These are phyloP conservation scores for Colletotrichum camelliae DNA, from an alignment of 2,329 filamentous ascomycete genomes.

Conservation along the genomic window DNA sequence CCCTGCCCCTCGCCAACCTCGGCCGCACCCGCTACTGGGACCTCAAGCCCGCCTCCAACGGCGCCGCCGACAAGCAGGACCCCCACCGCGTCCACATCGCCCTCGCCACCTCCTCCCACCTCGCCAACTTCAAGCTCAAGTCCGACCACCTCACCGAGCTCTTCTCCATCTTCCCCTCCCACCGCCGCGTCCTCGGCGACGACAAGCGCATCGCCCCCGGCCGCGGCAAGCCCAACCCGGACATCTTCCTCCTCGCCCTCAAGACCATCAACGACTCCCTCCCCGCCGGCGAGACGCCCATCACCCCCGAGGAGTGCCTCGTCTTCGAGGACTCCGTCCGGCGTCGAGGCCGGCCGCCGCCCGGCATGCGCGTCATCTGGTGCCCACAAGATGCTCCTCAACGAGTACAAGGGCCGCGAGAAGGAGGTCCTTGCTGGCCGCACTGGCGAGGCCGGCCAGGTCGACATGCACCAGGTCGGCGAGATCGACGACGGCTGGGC, in stretches of 20 bases:
- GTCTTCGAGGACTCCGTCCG: conserved; percentile 95
- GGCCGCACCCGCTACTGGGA: conserved; percentile 58
- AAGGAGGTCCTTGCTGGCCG: conserved; percentile 82
- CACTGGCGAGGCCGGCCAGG: conserved; percentile 69
- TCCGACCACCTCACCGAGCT: conserved; percentile 65
- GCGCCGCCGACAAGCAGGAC: conserved; percentile 25
- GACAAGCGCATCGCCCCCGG: conserved; percentile 78
- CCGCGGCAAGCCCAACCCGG: conserved; percentile 90
- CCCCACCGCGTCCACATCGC: conserved; percentile 73
- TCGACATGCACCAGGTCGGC: conserved; percentile 61
- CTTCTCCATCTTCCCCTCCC: conserved; percentile 68
- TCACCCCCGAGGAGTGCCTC: conserved; percentile 85
- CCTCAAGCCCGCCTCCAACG: conserved; percentile 29
- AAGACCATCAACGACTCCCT: conserved; percentile 82
- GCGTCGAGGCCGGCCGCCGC: conserved; percentile 86
- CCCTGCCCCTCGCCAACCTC: conserved; percentile 63
- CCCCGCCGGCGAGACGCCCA: conserved; percentile 63
- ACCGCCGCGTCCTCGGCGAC: conserved; percentile 84
- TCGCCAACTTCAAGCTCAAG: conserved; percentile 78
- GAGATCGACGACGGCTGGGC: conserved; percentile 67
- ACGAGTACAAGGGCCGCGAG: conserved; percentile 79
- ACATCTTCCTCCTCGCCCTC: conserved; percentile 91
- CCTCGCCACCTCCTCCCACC: conserved; percentile 81
- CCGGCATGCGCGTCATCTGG: conserved; percentile 96
- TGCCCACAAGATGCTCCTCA: conserved; percentile 77